phyloP scores from a whole-genome alignment of 306 rosid species.

The Cicer pinnatifidum region DNA sequence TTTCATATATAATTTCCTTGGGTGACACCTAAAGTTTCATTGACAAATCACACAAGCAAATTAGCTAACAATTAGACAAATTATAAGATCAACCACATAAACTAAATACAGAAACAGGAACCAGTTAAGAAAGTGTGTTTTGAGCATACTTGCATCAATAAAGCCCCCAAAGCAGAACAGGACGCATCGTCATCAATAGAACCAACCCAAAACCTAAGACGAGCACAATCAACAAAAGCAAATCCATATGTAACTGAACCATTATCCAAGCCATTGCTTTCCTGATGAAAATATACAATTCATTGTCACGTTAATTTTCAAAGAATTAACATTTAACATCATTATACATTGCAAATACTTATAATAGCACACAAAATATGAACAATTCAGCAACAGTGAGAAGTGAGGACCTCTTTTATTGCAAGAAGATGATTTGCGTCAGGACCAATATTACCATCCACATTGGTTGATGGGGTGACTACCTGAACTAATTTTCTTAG shows the following conservation, averaged over 20 bases:
- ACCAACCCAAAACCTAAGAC: constrained; percentile 87
- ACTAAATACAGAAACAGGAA: constrained; percentile 32
- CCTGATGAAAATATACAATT: constrained; percentile 54
- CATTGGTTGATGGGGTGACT: constrained; percentile 81
- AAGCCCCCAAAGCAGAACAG: constrained; percentile 85
- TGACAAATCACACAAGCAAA: constrained; percentile 41
- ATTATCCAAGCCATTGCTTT: constrained; percentile 53
- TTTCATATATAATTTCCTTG: constrained; percentile 80
- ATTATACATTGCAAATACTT: background rate
- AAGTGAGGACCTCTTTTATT: constrained; percentile 77
- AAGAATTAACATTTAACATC: constrained; percentile 36
- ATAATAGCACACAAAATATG: constrained; percentile 1
- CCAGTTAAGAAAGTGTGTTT: constrained; percentile 33
- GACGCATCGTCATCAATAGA: constrained; percentile 81
- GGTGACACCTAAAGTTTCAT: constrained; percentile 82
- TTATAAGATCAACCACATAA: constrained; percentile 25
- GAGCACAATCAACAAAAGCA: constrained; percentile 94
- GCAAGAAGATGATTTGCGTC: constrained; percentile 86
- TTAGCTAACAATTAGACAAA: constrained; percentile 41
- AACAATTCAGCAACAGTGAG: constrained; percentile 28
- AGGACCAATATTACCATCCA: constrained; percentile 78
- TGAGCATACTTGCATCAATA: constrained; percentile 83
- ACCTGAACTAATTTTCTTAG: constrained; percentile 79
- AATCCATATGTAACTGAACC: constrained; percentile 80
- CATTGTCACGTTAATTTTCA: constrained; percentile 22